A percentile compares a stretch with the other conserved stretches of the same genome.
Conservation (phyloP, 176 grass and related monocot genomes). For the Elymus sibiricus region DNA sequence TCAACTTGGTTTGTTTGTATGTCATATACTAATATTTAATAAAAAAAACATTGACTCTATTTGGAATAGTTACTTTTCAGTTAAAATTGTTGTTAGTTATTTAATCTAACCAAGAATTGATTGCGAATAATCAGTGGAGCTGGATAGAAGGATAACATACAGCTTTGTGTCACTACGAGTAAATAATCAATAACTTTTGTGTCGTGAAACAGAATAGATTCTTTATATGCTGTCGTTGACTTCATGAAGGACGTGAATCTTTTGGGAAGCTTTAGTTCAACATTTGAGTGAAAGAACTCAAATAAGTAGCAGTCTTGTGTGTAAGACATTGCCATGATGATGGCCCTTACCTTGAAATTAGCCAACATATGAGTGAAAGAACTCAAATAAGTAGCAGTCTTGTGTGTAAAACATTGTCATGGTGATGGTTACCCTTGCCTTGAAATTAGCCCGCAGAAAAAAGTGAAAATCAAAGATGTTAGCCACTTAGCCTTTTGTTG, state of each 20-base stretch:
- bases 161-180: neutral
- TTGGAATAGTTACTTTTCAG: neutral
- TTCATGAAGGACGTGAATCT: neutral
- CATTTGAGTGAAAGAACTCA: neutral
- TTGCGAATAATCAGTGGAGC: slow-evolving; percentile 29
- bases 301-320: neutral
- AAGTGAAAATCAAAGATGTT: slow-evolving; percentile 16
- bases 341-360: slow-evolving; percentile 69
- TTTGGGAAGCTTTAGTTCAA: slow-evolving; percentile 18
- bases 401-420: slow-evolving; percentile 62
- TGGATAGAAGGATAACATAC: neutral
- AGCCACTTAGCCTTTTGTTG: slow-evolving; percentile 23
- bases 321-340: slow-evolving; percentile 71
- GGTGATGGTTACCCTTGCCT: slow-evolving; percentile 52
- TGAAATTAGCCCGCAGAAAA: slow-evolving; percentile 77
- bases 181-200: neutral
- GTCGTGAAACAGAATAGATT: neutral
- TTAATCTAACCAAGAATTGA: neutral
- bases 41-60: neutral
- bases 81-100: neutral
- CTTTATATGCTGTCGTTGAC: neutral
- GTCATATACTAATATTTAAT: neutral
- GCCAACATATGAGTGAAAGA: slow-evolving; percentile 23
- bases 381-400: neutral
- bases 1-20: neutral